Percentiles rank a stretch among this genome's conserved stretches.
These are phyloP conservation scores for Capsicum pubescens DNA, from an alignment of 257 asterid genomes.

Conservation along the genomic window DNA sequence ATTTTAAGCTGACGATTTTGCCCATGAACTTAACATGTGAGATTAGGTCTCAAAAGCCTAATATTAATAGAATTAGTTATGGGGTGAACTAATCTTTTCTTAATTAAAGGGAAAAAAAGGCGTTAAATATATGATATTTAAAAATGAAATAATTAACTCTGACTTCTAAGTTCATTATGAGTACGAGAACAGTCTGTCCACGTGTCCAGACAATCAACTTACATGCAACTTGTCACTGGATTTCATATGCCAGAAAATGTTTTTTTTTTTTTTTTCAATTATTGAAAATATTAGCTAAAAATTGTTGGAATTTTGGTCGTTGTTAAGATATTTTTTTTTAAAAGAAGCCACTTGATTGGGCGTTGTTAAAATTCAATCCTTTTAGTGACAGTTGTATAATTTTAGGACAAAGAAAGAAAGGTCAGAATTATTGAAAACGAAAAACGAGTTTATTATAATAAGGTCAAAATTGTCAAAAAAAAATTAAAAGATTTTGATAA, in stretches of 20 bases:
- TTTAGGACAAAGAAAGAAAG: conserved; percentile 25
- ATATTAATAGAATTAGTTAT: conserved; percentile 22
- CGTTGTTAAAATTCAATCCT: neutral
- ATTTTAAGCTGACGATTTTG: neutral
- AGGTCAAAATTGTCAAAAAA: neutral
- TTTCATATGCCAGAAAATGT: conserved; percentile 1
- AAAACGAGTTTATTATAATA: neutral
- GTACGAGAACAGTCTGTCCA: conserved; percentile 53
- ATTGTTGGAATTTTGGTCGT: conserved; percentile 7
- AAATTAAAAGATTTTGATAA: neutral
- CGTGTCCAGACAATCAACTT: conserved; percentile 47
- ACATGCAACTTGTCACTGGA: conserved; percentile 37
- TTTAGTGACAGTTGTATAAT: conserved; percentile 50
- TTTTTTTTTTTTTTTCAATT: neutral
- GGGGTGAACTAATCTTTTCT: conserved; percentile 26
- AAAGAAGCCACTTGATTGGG: neutral
- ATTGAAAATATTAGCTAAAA: conserved; percentile 19
- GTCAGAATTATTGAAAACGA: conserved; percentile 24
- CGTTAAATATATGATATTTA: neutral
- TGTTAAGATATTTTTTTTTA: neutral
- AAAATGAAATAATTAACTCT: conserved; percentile 18
- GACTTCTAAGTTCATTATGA: neutral
- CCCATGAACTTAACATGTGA: conserved; percentile 28
- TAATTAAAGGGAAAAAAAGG: neutral
- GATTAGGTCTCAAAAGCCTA: conserved; percentile 1